Base-by-base conservation (phyloP, 805 yeast species). In the Zygotorulaspora danielsina region DNA sequence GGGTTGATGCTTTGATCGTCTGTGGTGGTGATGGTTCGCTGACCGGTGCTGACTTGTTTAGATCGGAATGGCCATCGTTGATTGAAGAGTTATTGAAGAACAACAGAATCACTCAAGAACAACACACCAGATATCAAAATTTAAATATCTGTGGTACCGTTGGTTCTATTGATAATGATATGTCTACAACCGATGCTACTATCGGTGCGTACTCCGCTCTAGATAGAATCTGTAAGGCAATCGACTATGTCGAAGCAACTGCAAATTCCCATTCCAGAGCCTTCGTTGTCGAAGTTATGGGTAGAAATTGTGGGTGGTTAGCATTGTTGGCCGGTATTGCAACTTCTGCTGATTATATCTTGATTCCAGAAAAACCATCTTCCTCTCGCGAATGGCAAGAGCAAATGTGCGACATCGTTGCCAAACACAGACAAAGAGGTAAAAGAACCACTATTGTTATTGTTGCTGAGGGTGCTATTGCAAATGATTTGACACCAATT, bases 221-320 rank as follows among this genome's bases (percentile, higher is more conserved):
- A 44, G 86, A 77, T 44, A 67, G 88, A 55, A 81, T 81, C 50
- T 75, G 82, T 49, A 76, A 78, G 55, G 75, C 77, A 19, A 49
- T 84, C 48, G 94, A 84, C 63, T 84, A 81, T 57, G 83, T 84
- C 45, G 90, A 83, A 59, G 87, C 89, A 17, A 84, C 94, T 17
- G 94, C 94, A 17, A 75, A 76, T 37, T 82, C 89, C 1, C 94
- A 84, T 61, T 81, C 87, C 20, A 69, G 94, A 58, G 93, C 90
- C 3, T 84, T 84, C 55, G 85, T 84, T 28, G 79, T 84, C 29
- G 94, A 84, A 66, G 94, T 84, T 13, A 84, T 84, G 94, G 94
- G 94, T 44, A 73, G 94, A 64, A 88, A 84, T 61, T 84, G 94
- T 69, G 94, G 94, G 47, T 84, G 94, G 94, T 70, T 84, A 47